Evolutionary conservation across 345 rosid genomes (phyloP).

Genomic region (Pistacia atlantica): DNA sequence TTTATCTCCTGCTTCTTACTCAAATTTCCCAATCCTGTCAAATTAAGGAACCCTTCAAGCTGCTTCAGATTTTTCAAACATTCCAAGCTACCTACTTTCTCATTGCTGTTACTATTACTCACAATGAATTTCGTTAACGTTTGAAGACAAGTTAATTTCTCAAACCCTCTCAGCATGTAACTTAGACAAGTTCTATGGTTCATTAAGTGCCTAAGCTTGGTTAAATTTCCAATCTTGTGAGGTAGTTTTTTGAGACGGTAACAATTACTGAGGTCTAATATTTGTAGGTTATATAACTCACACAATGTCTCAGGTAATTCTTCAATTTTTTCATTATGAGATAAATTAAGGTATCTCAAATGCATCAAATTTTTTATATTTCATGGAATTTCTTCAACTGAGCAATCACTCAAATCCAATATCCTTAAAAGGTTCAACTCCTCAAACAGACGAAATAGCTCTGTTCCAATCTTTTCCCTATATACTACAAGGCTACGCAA

Average conservation of each 20-base stretch:
- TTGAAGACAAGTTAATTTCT: background rate
- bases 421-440: background rate
- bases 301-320: background rate
- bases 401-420: background rate
- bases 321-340: too few species aligned
- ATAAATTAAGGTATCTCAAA: background rate
- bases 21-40: background rate
- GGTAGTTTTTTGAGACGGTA: background rate
- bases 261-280: background rate
- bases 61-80: constrained; percentile 5
- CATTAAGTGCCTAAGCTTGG: constrained; percentile 4
- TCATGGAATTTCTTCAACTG: background rate
- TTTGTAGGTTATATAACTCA: background rate
- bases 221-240: background rate
- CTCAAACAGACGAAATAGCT: background rate
- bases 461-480: too few species aligned
- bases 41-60: background rate
- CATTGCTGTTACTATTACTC: background rate
- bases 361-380: background rate
- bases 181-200: background rate
- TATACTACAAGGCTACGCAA: background rate
- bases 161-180: background rate
- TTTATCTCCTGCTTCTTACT: background rate
- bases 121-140: constrained; percentile 1
- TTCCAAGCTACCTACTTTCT: background rate